These are phyloP conservation scores for Aspergillus luchuensis DNA, from an alignment of 2,329 filamentous ascomycete genomes.

Conservation along the genomic window DNA sequence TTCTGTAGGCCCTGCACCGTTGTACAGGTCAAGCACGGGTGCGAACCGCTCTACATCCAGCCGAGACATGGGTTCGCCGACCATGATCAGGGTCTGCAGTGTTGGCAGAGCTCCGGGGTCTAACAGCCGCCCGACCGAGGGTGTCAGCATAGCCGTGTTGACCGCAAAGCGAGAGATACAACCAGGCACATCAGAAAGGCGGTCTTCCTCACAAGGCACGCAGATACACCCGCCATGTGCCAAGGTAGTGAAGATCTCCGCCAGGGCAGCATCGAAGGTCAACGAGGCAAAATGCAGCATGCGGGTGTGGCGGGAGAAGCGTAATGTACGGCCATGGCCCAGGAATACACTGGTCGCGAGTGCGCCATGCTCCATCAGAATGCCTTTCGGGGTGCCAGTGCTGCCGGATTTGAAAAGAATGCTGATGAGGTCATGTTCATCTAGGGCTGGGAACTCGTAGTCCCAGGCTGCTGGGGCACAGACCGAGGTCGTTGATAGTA, in stretches of 20 bases:
- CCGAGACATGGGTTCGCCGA: not conserved
- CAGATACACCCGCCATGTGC: conserved; percentile 47
- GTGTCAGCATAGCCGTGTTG: not conserved
- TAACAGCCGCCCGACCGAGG: not conserved
- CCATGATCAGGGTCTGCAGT: not conserved
- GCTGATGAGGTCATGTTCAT: not conserved
- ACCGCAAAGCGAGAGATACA: not conserved
- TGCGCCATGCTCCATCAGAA: not conserved
- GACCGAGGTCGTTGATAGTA: not conserved
- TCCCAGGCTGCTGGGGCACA: not conserved
- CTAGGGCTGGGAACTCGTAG: not conserved
- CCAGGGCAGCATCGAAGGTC: conserved; percentile 43
- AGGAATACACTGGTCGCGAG: not conserved
- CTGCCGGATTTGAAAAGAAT: not conserved
- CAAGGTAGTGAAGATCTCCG: conserved; percentile 39
- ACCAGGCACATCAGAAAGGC: conserved; percentile 36
- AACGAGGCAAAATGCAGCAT: conserved; percentile 42
- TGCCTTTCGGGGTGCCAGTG: not conserved
- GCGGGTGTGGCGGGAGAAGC: conserved; percentile 7
- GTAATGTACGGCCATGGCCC: not conserved
- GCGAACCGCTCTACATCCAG: not conserved
- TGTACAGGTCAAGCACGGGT: not conserved
- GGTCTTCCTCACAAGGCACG: conserved; percentile 44
- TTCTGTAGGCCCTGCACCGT: not conserved
- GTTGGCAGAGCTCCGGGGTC: not conserved